Conservation (phyloP, 2,329 filamentous ascomycete genomes). For the Penicillium sp. region DNA sequence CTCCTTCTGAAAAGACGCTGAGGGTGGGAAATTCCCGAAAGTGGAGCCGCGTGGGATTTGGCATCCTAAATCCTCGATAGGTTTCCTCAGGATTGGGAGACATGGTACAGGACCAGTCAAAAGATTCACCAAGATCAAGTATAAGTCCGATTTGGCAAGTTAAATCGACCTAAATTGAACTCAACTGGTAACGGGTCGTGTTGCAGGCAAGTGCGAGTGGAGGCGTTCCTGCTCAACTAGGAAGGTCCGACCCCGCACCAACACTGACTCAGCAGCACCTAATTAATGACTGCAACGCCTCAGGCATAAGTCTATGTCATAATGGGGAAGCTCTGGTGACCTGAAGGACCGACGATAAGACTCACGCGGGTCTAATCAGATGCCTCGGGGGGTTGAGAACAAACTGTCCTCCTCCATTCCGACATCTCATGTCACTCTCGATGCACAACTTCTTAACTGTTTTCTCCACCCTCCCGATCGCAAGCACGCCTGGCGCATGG, state of each 20-base stretch:
- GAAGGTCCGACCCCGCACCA: not conserved
- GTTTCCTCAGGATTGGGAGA: too few relatives aligned
- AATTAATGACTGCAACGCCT: not conserved
- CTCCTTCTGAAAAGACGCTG: constrained; percentile 2
- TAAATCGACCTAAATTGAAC: too few relatives aligned
- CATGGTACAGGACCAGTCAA: too few relatives aligned
- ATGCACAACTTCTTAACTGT: not conserved
- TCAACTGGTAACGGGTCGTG: too few relatives aligned
- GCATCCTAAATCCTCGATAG: not conserved
- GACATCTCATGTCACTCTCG: not conserved
- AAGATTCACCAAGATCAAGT: too few relatives aligned
- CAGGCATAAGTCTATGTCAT: constrained; percentile 12
- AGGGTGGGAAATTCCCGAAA: constrained; percentile 11
- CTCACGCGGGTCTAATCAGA: constrained; percentile 15
- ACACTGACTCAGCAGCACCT: not conserved
- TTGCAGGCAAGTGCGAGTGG: not conserved
- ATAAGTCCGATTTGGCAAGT: too few relatives aligned
- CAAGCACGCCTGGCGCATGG: not conserved
- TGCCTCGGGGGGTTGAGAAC: constrained; percentile 5
- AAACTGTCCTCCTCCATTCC: not conserved
- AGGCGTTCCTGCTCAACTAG: not conserved
- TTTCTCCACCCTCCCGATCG: not conserved
- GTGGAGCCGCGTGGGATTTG: constrained; percentile 7
- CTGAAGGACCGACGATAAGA: constrained; percentile 7
- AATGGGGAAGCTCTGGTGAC: constrained; percentile 5